phyloP scores from a whole-genome alignment of 108 stramenopile genomes.

The Nannochloropsis gaditana region DNA sequence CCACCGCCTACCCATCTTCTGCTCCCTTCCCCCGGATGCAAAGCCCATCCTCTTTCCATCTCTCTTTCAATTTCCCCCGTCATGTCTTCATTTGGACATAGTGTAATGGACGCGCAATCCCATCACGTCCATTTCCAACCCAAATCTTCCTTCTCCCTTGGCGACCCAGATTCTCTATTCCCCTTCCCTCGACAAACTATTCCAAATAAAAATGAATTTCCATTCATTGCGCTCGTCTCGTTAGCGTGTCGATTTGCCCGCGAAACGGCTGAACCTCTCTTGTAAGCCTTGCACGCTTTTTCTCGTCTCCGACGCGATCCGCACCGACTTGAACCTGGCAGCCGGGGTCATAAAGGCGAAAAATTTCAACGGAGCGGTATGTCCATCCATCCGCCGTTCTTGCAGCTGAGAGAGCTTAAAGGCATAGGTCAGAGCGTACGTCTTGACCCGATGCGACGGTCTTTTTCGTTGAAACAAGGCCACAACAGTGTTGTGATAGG shows the following conservation, averaged over 20 bases:
- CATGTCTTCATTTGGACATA: neutral
- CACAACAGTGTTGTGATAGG: neutral
- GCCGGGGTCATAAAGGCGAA: constrained; percentile 14
- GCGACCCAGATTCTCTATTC: too few species aligned
- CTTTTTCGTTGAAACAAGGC: constrained; percentile 10
- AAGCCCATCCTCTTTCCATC: neutral
- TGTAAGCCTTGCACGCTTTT: neutral
- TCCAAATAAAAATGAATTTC: too few species aligned
- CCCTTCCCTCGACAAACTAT: too few species aligned
- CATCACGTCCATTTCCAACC: too few species aligned
- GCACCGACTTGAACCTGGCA: neutral
- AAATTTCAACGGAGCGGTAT: constrained; percentile 6
- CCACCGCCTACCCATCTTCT: neutral
- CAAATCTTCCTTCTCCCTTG: too few species aligned
- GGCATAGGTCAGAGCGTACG: neutral
- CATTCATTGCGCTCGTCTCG: too few species aligned
- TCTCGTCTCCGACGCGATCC: neutral
- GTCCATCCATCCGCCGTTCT: constrained; percentile 11
- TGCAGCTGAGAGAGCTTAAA: neutral
- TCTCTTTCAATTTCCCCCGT: neutral
- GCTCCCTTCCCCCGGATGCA: neutral
- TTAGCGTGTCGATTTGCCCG: neutral
- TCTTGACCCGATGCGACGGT: neutral
- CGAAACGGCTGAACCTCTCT: neutral
- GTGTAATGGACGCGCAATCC: too few species aligned